Evolutionary conservation across 108 stramenopile genomes (phyloP), one percentile per base, ranked within the genome.

Genomic region (Mediolabrus comicus): DNA sequence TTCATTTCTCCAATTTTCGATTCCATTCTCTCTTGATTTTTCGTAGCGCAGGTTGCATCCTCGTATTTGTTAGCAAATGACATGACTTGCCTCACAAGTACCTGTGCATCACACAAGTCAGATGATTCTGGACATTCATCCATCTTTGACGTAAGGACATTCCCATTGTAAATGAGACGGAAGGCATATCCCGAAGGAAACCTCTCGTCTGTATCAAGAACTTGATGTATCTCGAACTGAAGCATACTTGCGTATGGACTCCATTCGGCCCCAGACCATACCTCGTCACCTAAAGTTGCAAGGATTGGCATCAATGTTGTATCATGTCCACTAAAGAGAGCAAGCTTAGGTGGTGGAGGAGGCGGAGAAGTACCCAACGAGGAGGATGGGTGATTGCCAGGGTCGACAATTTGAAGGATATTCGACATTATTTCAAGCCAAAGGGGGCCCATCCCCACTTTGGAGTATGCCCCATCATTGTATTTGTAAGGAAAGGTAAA

Each of bases 291-390:
- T 29, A 95, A 68, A 8, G 89, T 81, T 8, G 92, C 91, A 49
- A 96, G 69, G 19, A 96, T 34, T 7, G 88, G 88, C 85, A 92
- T 89, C 11, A 96, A 53, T 32, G 95, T 96, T 7, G 91, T 89
- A 62, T 96, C 95, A 62, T 96, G 92, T 26, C 91, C 95, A 0
- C 86, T 82, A 79, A 85, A 87, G 5, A 93, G 53, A 7, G 86
- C 77, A 17, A 93, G 54, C 52, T 83, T 81, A 24, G 64, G 71
- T 9, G 46, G 46, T 31, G 64, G 71, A 24, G 46, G 46, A 24
- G 46, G 46, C 46, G n/a, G n/a, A n/a, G n/a, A n/a, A 17, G 29
- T 39, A 16, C 49, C 32, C 62, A 17, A 31, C 24, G 32, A 27
- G 33, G 59, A 59, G 12, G 62, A 34, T 35, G 71, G 54, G 25